Evolutionary conservation across 305 asterid genomes (phyloP), one percentile per base, ranked within the genome.

Genomic region (Solanum hybrid): DNA sequence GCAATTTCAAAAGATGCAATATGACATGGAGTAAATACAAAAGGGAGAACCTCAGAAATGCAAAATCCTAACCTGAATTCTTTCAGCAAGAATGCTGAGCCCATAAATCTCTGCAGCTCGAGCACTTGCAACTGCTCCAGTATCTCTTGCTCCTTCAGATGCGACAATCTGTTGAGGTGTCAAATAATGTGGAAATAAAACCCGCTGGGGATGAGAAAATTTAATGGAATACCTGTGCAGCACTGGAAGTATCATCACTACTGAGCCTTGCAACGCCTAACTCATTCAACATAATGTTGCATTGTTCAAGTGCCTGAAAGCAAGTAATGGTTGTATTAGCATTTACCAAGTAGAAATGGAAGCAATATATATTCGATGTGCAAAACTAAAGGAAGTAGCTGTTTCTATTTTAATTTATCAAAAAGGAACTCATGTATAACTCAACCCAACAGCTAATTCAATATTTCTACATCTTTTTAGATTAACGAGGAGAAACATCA

Each of bases 51-150:
- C 36, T 90, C 75, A 72, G 84, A 79, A 46, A 85, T 56, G 76
- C 46, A 85, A 85, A 31, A 85, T 40, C 37, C 40, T 87, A 87
- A 96, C 99, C 94, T 96, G 98, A 91, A 96, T 93, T 85, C 93
- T 90, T 91, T 95, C 94, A 29, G 95, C 95, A 91, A 96, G 96
- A 93, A 96, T 89, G 88, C 94, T 89, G 80, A 96, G 99, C 85
- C 98, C 98, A 72, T 96, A 96, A 36, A 95, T 93, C 86, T 93
- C 90, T 77, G 98, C 99, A 84, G 99, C 98, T 93, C 95, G 93
- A 46, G 93, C 93, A 89, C 98, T 95, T 69, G 98, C 99, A 81
- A 96, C 88, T 24, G 98, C 98, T 86, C 98, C 99, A 10, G 92
- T 94, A 91, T 96, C 96, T 89, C 95, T 93, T 79, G 90, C 51